These are phyloP conservation scores for Aspergillus carlsbadensis DNA, from an alignment of 495 filamentous ascomycete species.

Conservation along the genomic window DNA sequence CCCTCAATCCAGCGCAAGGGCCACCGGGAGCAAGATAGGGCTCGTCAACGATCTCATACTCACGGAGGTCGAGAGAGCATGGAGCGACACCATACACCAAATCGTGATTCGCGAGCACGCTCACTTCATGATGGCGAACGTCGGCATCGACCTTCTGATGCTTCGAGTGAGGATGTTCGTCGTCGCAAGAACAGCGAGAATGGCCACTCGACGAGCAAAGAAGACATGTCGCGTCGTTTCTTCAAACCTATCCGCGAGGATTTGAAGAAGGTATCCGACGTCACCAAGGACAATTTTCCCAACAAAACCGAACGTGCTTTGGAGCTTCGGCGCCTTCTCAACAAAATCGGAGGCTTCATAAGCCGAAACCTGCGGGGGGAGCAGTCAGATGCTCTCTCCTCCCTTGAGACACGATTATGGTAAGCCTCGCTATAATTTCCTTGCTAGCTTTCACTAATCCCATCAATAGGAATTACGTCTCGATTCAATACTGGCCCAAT, in stretches of 20 bases:
- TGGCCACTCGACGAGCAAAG: slow-evolving; percentile 37
- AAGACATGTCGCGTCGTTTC: slow-evolving; percentile 55
- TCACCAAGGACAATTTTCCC: slow-evolving; percentile 64
- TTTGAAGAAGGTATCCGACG: slow-evolving; percentile 54
- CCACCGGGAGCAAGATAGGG: slow-evolving; percentile 51
- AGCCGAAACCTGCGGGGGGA: slow-evolving; percentile 34
- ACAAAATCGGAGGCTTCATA: slow-evolving; percentile 52
- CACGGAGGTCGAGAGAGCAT: slow-evolving; percentile 46
- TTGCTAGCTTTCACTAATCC: slow-evolving; percentile 3
- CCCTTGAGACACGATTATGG: slow-evolving; percentile 48
- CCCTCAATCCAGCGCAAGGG: slow-evolving; percentile 47
- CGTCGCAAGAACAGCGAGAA: slow-evolving; percentile 44
- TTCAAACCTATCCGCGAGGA: slow-evolving; percentile 61
- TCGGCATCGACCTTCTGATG: slow-evolving; percentile 40
- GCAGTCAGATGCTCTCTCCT: slow-evolving; percentile 27
- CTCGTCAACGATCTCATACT: slow-evolving; percentile 48
- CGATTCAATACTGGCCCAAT: slow-evolving; percentile 50
- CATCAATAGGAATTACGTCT: slow-evolving; percentile 45
- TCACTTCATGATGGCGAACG: slow-evolving; percentile 36
- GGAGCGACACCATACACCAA: slow-evolving; percentile 47
- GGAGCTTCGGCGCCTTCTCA: slow-evolving; percentile 44
- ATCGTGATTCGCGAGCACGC: slow-evolving; percentile 37
- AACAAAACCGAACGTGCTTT: slow-evolving; percentile 56
- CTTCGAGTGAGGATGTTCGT: slow-evolving; percentile 40
- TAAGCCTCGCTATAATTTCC: slow-evolving; percentile 24